Base-by-base conservation (phyloP, 352 stramenopile species). In the Globisporangium abappressorium region DNA sequence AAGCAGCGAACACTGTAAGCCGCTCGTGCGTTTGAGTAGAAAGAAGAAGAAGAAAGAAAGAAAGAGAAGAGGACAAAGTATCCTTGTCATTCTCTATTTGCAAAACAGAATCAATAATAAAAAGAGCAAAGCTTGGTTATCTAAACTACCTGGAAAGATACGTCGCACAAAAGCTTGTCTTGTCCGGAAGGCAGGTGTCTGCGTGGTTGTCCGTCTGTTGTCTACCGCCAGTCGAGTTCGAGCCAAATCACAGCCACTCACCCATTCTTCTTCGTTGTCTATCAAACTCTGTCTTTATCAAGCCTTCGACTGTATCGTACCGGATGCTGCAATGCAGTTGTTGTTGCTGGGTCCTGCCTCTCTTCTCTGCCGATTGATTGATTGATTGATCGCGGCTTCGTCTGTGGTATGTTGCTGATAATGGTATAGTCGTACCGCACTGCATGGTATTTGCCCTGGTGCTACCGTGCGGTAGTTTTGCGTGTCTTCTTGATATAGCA, bases 1-100 rank as follows among this genome's bases (percentile, higher is more conserved):
- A 90, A 91, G 56, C 57, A 62, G 82, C 76, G 71, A 24, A 89
- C 84, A 66, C 70, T 87, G 38, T 87, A 75, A 65, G 22, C 28
- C 12, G 53, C 41, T 33, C 18, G 9, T 41, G 3, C 26, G 28
- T 38, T 57, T 58, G 53, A 58, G 38, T 46, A 36, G 5, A 14
- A n/a, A 24, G 30, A 47, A n/a, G 14, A 5, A 49, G 47, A 8
- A 38, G 20, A 55, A 11, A 33, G 5, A 33, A 5, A 33, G 5
- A 33, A 49, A 57, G 7, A 38, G 28, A 55, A 22, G 43, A 51
- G 18, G 34, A 36, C 11, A 58, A 34, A n/a, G 36, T 15, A 30
- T 28, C 6, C 22, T 46, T 65, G 9, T 49, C 14, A 47, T 58
- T 59, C 49, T 66, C 41, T 43, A 55, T 64, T 66, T 5, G 28